Base-by-base conservation (phyloP, 441 rosid species). In the Viola pubescens region DNA sequence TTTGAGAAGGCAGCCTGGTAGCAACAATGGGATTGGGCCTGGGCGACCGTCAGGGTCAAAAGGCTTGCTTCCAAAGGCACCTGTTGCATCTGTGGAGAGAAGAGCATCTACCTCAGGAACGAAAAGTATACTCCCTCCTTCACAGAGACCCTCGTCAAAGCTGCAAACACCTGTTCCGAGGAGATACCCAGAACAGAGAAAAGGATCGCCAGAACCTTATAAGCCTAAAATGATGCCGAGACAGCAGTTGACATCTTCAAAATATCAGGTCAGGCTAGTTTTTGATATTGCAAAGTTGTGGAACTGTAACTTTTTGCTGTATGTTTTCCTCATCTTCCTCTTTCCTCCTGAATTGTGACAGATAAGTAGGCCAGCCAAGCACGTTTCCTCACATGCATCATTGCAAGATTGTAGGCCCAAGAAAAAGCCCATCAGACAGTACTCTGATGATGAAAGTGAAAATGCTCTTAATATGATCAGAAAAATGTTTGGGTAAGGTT, bases 381-480 rank as follows among this genome's bases (percentile, higher is more conserved):
- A 73, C 70, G 67, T 68, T 40, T 49, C 82, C 14, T 74, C 80
- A 0, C 80, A 62, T 54, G 70, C 65, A 37, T 38, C 61, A 6
- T 63, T 61, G 11, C 79, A 70, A 55, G 81, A 77, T 58, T 64
- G 70, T 47, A 75, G 67, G 40, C 78, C 83, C 47, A 89, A 78
- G 84, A 89, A 81, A 77, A 88, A 69, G 70, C 85, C 84, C 42
- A 57, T 41, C 40, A 66, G 73, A 65, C 70, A 51, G 16, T 67
- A 75, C 61, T 56, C 59, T 39, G 76, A 69, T 40, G 83, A 73
- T 49, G 94, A 84, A 26, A 86, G 60, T 67, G 88, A 44, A 9
- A 37, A 7, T 50, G 95, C 97, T 11, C 37, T 86, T n/a, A 55
- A 34, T 57, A 74, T 80, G 74, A 72, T 94, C 66, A 86, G 98